Conservation (phyloP, 805 yeast genomes). For the Ogataea chonburiensis region DNA sequence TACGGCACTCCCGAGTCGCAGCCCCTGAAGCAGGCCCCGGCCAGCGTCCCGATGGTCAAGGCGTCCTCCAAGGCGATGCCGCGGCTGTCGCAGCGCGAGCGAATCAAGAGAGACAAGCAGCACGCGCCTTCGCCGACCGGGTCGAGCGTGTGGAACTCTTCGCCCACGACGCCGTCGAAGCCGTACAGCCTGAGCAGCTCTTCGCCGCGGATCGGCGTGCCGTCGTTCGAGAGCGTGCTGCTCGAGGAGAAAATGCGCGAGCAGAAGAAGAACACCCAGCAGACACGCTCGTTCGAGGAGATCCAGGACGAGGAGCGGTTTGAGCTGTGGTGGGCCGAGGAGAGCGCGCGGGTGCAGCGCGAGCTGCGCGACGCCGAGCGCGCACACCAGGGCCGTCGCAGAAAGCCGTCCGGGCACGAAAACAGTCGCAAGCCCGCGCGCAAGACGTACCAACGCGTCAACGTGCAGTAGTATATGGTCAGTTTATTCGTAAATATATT, state of each 20-base stretch:
- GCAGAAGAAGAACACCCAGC: slow-evolving; percentile 25
- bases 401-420: not conserved
- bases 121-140: not conserved
- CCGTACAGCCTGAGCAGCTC: slow-evolving; percentile 4
- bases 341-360: slow-evolving; percentile 61
- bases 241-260: slow-evolving; percentile 27
- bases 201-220: slow-evolving; percentile 19
- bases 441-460: slow-evolving; percentile 5
- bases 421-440: not conserved
- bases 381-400: not conserved
- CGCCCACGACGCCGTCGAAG: slow-evolving; percentile 4
- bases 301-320: slow-evolving; percentile 81
- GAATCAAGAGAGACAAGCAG: slow-evolving; percentile 39
- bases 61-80: slow-evolving; percentile 37
- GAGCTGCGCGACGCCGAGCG: slow-evolving; percentile 23
- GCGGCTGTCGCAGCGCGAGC: slow-evolving; percentile 59
- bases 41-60: slow-evolving; percentile 21
- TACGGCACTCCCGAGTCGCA: slow-evolving; percentile 12
- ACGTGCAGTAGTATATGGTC: too few species aligned
- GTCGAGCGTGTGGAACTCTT: too few species aligned
- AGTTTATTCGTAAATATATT: too few species aligned
- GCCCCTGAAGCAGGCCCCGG: not conserved
- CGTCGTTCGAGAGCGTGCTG: slow-evolving; percentile 30
- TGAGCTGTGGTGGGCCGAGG: slow-evolving; percentile 86
- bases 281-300: slow-evolving; percentile 54